These are phyloP conservation scores for Mortierella sp. DNA, from an alignment of 371 early-diverging fungal genomes.

Conservation along the genomic window DNA sequence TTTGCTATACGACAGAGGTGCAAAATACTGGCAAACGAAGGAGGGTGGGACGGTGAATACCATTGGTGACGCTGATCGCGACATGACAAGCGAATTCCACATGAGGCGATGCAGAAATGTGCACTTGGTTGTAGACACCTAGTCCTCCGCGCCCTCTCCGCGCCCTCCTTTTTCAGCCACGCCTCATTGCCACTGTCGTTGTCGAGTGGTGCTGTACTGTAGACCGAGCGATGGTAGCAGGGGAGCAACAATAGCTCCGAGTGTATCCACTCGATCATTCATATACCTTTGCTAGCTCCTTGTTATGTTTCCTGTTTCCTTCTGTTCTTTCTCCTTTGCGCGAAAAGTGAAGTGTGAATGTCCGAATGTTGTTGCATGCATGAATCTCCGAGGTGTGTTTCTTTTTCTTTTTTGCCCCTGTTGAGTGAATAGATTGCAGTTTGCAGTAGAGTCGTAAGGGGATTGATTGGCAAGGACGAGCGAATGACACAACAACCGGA, in stretches of 20 bases:
- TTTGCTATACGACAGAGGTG: not conserved
- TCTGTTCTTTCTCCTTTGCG: not conserved
- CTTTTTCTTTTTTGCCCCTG: not conserved
- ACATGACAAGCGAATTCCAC: not conserved
- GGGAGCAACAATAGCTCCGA: no score
- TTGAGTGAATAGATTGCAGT: not conserved
- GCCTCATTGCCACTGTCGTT: no score
- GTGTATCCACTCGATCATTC: no score
- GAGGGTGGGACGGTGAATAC: not conserved
- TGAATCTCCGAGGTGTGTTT: not conserved
- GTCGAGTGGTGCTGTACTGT: not conserved
- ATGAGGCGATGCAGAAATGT: no score
- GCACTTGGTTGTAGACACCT: no score
- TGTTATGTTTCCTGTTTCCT: not conserved
- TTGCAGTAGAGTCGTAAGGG: not conserved
- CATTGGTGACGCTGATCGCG: not conserved
- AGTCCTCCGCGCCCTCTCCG: no score
- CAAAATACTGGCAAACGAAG: no score
- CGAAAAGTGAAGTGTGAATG: not conserved
- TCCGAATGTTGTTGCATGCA: slow-evolving; percentile 7
- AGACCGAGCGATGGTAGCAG: no score
- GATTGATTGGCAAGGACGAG: not conserved
- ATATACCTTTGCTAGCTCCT: no score
- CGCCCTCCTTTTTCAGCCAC: no score
- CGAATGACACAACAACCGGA: not conserved